Conservation (phyloP, 164 flowering plant genomes). For the Vitis labrusca region DNA sequence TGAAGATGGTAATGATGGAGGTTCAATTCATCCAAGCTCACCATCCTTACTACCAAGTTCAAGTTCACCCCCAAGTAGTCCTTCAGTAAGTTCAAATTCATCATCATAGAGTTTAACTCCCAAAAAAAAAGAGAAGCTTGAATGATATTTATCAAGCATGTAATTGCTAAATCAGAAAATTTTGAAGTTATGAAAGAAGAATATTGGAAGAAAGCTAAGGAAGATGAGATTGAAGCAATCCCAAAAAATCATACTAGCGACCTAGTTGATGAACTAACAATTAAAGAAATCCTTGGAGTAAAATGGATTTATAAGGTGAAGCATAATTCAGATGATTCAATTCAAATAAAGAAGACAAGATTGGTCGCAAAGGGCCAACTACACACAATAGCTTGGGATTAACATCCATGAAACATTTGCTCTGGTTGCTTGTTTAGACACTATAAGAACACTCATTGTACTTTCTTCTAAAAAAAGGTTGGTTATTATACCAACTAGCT, state of each 20-base stretch:
- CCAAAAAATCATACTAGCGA: background rate
- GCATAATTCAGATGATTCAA: background rate
- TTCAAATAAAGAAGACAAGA: background rate
- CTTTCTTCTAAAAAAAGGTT: background rate
- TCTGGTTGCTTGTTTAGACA: background rate
- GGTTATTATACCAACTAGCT: constrained; percentile 1
- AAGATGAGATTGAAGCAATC: background rate
- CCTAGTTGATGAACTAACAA: background rate
- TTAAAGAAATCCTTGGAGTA: background rate
- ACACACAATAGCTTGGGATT: background rate
- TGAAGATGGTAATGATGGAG: no score
- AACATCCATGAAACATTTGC: constrained; percentile 1
- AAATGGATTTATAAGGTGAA: constrained; percentile 8
- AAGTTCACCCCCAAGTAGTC: no score
- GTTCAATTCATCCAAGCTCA: no score
- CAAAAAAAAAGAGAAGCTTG: no score
- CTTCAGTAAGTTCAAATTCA: no score
- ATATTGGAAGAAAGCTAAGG: background rate
- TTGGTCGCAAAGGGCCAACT: constrained; percentile 2
- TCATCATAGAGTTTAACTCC: no score
- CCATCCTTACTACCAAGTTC: no score
- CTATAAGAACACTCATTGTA: background rate
- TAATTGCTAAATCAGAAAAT: background rate
- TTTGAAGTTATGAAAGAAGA: background rate
- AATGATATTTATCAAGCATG: no score